A percentile compares a stretch with the other conserved stretches of the same genome.
phyloP scores from a whole-genome alignment of 1,139 yeast genomes.

The Yamadazyma sp. region DNA sequence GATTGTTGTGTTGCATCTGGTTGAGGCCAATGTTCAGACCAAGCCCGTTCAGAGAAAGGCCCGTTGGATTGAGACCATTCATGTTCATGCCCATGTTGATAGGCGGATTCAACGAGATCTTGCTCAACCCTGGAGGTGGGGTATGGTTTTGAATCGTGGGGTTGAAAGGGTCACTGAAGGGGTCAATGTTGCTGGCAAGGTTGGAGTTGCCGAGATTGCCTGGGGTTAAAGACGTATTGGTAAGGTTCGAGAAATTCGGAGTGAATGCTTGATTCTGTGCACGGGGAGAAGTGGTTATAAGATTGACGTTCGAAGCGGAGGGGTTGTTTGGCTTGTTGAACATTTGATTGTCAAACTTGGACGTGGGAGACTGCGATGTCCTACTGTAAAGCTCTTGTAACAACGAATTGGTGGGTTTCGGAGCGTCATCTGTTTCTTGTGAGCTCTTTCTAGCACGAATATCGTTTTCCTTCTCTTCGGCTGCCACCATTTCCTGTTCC shows the following conservation, averaged over 20 bases:
- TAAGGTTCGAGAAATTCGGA: background rate
- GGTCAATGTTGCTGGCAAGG: conserved; percentile 4
- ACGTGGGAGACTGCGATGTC: conserved; percentile 14
- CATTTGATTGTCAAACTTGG: conserved; percentile 13
- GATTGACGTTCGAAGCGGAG: background rate
- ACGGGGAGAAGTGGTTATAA: conserved; percentile 2
- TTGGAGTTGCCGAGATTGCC: conserved; percentile 4
- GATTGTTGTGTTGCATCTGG: background rate
- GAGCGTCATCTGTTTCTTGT: background rate
- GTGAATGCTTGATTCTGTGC: conserved; percentile 9
- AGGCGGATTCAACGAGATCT: background rate
- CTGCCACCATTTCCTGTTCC: background rate
- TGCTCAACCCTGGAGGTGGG: conserved; percentile 8
- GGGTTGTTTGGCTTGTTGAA: too few species aligned
- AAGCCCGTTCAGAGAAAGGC: background rate
- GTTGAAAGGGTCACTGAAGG: conserved; percentile 8
- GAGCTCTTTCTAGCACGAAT: background rate
- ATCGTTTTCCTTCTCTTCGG: background rate
- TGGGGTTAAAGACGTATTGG: conserved; percentile 6
- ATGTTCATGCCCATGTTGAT: background rate
- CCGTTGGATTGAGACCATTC: background rate
- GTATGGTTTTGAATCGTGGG: conserved; percentile 1
- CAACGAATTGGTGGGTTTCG: conserved; percentile 6
- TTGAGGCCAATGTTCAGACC: background rate
- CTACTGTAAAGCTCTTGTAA: conserved; percentile 11